These are phyloP conservation scores for Suhomyces anneliseae DNA, from an alignment of 1,139 yeast species.

Conservation along the genomic window DNA sequence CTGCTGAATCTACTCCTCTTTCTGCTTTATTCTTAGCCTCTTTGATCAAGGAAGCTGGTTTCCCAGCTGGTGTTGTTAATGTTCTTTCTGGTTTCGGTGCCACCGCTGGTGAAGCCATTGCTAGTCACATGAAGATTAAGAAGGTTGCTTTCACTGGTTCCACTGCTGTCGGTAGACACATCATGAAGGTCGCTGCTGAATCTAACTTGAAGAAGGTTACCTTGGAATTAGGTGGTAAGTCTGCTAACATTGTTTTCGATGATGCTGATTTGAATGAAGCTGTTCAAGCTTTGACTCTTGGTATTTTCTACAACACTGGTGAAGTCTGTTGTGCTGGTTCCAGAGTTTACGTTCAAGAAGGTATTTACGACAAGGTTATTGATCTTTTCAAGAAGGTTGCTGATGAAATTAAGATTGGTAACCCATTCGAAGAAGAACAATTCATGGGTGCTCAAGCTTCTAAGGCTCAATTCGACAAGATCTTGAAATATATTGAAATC, in stretches of 20 bases:
- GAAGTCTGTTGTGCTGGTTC: slow-evolving; percentile 91
- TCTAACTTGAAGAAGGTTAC: slow-evolving; percentile 35
- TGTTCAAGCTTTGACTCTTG: slow-evolving; percentile 57
- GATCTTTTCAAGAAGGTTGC: slow-evolving; percentile 59
- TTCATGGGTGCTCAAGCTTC: slow-evolving; percentile 90
- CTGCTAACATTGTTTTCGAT: slow-evolving; percentile 32
- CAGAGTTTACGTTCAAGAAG: slow-evolving; percentile 75
- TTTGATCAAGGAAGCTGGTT: slow-evolving; percentile 30
- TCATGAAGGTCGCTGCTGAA: slow-evolving; percentile 35
- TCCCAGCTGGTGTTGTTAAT: slow-evolving; percentile 37
- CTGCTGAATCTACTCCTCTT: slow-evolving; percentile 38
- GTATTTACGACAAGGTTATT: slow-evolving; percentile 66
- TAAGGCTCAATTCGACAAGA: slow-evolving; percentile 70
- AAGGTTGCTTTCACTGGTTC: slow-evolving; percentile 41
- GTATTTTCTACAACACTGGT: slow-evolving; percentile 80
- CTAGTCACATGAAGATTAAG: slow-evolving; percentile 31
- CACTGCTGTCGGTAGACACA: slow-evolving; percentile 33
- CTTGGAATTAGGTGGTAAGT: slow-evolving; percentile 38
- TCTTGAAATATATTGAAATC: slow-evolving; percentile 66
- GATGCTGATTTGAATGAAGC: slow-evolving; percentile 41
- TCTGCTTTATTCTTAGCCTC: slow-evolving; percentile 33
- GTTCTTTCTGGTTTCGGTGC: slow-evolving; percentile 34
- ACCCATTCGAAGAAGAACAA: slow-evolving; percentile 69
- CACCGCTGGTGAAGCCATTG: slow-evolving; percentile 33
- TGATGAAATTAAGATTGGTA: slow-evolving; percentile 61